A percentile compares a stretch with the other conserved stretches of the same genome.
Conservation (phyloP, 805 yeast species). For the Candida easanensis region DNA sequence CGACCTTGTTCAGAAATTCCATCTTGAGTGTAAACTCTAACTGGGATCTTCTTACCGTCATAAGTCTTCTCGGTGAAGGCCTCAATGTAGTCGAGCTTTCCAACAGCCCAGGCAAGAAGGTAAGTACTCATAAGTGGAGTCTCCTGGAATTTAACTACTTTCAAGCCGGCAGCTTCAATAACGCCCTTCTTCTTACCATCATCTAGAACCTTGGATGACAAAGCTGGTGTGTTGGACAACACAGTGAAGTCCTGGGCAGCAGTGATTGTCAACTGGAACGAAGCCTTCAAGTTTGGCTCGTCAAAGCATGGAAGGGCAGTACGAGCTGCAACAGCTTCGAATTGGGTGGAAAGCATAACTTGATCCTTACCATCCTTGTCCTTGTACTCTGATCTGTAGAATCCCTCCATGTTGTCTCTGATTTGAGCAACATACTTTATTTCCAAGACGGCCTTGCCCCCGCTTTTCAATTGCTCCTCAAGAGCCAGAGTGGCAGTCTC, state of each 20-base stretch:
- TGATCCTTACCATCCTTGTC: constrained; percentile 57
- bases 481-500: constrained; percentile 65
- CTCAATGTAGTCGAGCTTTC: constrained; percentile 74
- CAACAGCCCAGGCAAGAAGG: constrained; percentile 77
- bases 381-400: constrained; percentile 68
- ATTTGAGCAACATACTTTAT: constrained; percentile 56
- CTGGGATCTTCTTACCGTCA: constrained; percentile 67
- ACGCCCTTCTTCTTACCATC: constrained; percentile 51
- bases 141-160: constrained; percentile 47
- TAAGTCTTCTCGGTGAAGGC: constrained; percentile 30
- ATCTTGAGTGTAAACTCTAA: constrained; percentile 76
- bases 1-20: constrained; percentile 70
- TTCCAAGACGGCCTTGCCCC: constrained; percentile 38
- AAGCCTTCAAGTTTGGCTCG: constrained; percentile 78
- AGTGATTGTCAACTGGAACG: constrained; percentile 61
- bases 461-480: constrained; percentile 37
- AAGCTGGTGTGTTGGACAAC: constrained; percentile 64
- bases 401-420: constrained; percentile 76
- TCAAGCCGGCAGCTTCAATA: constrained; percentile 25
- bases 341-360: constrained; percentile 77
- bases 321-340: constrained; percentile 84
- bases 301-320: constrained; percentile 84
- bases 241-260: constrained; percentile 54
- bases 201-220: constrained; percentile 43
- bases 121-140: constrained; percentile 85